Conservation (phyloP, 2,329 filamentous ascomycete species). For the Dothistroma septosporum region DNA sequence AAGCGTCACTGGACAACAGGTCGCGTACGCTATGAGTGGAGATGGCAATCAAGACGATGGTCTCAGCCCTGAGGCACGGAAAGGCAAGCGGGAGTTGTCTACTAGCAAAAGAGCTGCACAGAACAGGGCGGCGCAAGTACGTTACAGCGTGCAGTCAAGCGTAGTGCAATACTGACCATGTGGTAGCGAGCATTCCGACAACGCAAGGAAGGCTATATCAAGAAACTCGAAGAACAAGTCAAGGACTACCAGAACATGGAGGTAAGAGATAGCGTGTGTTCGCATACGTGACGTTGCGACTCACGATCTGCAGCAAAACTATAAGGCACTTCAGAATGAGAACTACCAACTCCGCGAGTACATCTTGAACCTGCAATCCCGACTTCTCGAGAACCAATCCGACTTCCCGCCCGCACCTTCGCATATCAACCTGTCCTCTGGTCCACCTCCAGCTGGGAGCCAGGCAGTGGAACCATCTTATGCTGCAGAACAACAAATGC, state of each 20-base stretch:
- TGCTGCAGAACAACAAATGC: conserved; percentile 22
- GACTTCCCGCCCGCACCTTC: conserved; percentile 80
- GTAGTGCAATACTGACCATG: background rate
- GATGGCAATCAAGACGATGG: conserved; percentile 45
- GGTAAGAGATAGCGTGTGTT: background rate
- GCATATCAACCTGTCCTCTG: conserved; percentile 63
- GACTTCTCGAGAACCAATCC: conserved; percentile 75
- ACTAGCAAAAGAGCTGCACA: conserved; percentile 95
- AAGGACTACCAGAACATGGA: conserved; percentile 74
- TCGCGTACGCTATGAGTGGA: conserved; percentile 45
- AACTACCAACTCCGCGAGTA: conserved; percentile 91
- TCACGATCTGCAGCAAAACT: conserved; percentile 41
- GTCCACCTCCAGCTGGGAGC: conserved; percentile 31
- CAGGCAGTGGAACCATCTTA: conserved; percentile 18
- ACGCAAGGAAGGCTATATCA: conserved; percentile 96
- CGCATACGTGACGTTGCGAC: too few species aligned
- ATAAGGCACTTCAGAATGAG: conserved; percentile 77
- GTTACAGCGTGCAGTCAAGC: conserved; percentile 29
- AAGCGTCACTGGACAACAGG: conserved; percentile 50
- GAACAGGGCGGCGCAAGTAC: conserved; percentile 92
- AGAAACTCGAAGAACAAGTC: conserved; percentile 92
- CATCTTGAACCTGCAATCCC: conserved; percentile 82
- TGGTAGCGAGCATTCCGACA: conserved; percentile 87
- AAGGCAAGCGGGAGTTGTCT: conserved; percentile 85
- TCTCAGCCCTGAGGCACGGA: conserved; percentile 52